Conservation (phyloP, 768 basidiomycete genomes). For the Termitomyces eurrhizus region DNA sequence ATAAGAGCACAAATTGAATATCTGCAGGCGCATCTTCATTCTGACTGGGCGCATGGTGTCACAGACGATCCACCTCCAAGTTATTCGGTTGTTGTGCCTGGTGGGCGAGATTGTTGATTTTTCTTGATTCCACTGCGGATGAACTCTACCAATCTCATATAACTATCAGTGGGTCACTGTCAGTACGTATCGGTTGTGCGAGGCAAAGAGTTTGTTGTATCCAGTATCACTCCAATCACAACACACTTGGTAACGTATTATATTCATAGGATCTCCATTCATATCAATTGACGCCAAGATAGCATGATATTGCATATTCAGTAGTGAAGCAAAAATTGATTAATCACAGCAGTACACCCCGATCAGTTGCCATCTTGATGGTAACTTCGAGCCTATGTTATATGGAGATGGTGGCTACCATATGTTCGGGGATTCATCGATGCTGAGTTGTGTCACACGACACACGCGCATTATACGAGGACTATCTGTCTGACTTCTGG, state of each 20-base stretch:
- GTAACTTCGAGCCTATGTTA: not conserved
- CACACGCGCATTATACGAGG: not conserved
- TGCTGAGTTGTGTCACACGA: not conserved
- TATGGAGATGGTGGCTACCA: not conserved
- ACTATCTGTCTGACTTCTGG: not conserved
- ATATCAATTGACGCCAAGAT: not conserved
- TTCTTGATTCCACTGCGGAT: not conserved
- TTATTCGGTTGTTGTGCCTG: conserved; percentile 8
- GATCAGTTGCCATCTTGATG: not conserved
- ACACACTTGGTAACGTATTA: not conserved
- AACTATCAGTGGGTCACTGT: not conserved
- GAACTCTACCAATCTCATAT: not conserved
- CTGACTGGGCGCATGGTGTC: conserved; percentile 12
- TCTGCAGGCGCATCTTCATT: conserved; percentile 11
- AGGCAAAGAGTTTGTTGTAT: not conserved
- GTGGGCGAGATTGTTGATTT: not conserved
- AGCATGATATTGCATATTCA: not conserved
- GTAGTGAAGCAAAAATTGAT: not conserved
- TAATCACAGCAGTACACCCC: not conserved
- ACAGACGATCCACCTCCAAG: conserved; percentile 18
- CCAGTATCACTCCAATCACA: not conserved
- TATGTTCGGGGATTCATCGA: not conserved
- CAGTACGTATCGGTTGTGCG: not conserved
- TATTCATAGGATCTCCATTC: not conserved
- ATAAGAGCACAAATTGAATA: conserved; percentile 14